phyloP scores from a whole-genome alignment of 1,284 basidiomycete genomes.

The Ceratobasidium sp. region DNA sequence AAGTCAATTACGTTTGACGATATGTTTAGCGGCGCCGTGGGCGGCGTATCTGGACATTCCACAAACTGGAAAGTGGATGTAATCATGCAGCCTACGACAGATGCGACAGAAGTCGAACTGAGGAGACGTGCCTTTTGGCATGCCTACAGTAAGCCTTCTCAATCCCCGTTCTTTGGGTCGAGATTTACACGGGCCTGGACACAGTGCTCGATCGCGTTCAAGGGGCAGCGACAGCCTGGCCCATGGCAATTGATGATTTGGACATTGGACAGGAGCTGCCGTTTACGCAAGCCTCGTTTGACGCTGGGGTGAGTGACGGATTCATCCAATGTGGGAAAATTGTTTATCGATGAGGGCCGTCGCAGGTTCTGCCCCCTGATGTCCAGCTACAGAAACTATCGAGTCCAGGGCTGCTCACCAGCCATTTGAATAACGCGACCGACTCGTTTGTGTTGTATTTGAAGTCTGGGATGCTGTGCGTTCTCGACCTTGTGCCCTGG shows the following conservation, averaged over 20 bases:
- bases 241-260: conserved; percentile 32
- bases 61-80: conserved; percentile 25
- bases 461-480: conserved; percentile 20
- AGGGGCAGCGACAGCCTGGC: conserved; percentile 27
- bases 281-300: conserved; percentile 4
- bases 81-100: conserved; percentile 33
- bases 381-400: conserved; percentile 26
- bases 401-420: conserved; percentile 16
- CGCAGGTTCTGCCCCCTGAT: conserved; percentile 22
- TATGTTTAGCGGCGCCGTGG: conserved; percentile 26
- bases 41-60: conserved; percentile 18
- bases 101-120: conserved; percentile 9
- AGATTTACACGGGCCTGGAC: background rate
- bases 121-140: conserved; percentile 30
- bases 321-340: background rate
- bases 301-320: conserved; percentile 21
- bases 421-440: conserved; percentile 2
- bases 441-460: conserved; percentile 25
- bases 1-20: conserved; percentile 28
- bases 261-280: conserved; percentile 28
- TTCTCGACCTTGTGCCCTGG: background rate
- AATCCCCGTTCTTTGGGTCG: background rate
- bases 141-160: conserved; percentile 18
- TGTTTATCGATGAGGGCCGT: background rate
- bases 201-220: conserved; percentile 20